Evolutionary conservation across 2,329 filamentous ascomycete genomes (phyloP).

Genomic region (Xylariaceae sp.): DNA sequence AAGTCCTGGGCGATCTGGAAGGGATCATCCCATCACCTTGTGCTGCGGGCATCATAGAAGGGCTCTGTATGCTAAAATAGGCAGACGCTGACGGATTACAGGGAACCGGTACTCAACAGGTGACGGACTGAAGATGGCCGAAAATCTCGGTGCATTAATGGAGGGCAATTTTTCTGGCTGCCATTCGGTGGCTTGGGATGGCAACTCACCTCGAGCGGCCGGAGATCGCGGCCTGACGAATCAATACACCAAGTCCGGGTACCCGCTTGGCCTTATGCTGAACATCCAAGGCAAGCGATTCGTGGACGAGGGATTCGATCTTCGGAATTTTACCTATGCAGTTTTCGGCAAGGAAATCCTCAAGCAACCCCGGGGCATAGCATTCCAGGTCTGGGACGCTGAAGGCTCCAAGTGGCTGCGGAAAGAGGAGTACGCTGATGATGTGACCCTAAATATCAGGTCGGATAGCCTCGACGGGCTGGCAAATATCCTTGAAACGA

Average conservation of each 20-base stretch:
- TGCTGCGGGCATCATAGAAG: too few species aligned
- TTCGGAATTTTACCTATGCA: slow-evolving; percentile 65
- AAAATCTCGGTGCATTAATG: slow-evolving; percentile 46
- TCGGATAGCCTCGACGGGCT: slow-evolving; percentile 51
- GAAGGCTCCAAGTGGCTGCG: slow-evolving; percentile 48
- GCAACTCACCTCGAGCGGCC: slow-evolving; percentile 47
- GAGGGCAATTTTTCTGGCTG: slow-evolving; percentile 61
- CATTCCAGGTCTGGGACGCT: slow-evolving; percentile 63
- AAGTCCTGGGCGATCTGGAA: too few species aligned
- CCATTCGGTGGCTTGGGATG: slow-evolving; percentile 63
- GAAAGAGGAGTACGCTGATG: slow-evolving; percentile 57
- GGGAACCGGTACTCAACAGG: slow-evolving; percentile 55
- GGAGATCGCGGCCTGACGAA: slow-evolving; percentile 60
- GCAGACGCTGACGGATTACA: not conserved
- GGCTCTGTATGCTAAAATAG: too few species aligned
- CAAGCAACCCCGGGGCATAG: slow-evolving; percentile 50
- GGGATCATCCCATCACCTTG: too few species aligned
- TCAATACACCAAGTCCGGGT: slow-evolving; percentile 65
- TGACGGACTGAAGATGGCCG: slow-evolving; percentile 50
- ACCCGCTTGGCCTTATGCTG: slow-evolving; percentile 62
- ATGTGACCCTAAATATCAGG: slow-evolving; percentile 49
- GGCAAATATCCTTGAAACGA: slow-evolving; percentile 41
- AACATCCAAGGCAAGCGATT: slow-evolving; percentile 57
- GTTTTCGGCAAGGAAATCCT: slow-evolving; percentile 61
- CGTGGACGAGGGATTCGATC: slow-evolving; percentile 62